These are phyloP conservation scores for Beauveria medogensis DNA, from an alignment of 2,329 filamentous ascomycete species.

Conservation along the genomic window DNA sequence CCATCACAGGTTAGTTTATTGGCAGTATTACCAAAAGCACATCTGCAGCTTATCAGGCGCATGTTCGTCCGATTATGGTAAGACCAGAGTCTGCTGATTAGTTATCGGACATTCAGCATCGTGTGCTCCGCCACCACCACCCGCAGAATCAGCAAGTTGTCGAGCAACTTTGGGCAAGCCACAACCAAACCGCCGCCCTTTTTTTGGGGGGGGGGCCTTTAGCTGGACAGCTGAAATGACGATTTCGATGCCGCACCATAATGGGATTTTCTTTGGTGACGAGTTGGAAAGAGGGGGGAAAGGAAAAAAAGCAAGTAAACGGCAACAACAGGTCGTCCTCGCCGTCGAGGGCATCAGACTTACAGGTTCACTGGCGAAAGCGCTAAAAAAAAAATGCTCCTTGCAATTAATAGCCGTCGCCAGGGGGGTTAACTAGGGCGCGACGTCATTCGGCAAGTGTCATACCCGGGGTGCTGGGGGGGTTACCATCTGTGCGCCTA, in stretches of 20 bases:
- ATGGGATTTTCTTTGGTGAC: background rate
- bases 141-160: background rate
- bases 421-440: background rate
- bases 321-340: background rate
- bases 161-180: background rate
- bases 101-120: background rate
- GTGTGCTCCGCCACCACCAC: background rate
- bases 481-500: background rate
- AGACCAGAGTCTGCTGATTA: background rate
- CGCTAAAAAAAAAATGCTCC: background rate
- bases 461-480: background rate
- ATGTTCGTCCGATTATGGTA: background rate
- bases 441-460: background rate
- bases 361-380: background rate
- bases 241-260: background rate
- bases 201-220: background rate
- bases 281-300: no score
- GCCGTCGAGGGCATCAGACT: background rate
- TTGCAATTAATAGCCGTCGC: constrained; percentile 9
- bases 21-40: background rate
- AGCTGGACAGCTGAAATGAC: background rate
- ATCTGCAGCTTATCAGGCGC: background rate
- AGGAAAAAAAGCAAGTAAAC: background rate
- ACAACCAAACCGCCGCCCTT: background rate
- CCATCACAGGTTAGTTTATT: no score